Percentiles rank a stretch among this genome's conserved stretches.
Evolutionary conservation across 2,329 filamentous ascomycete genomes (phyloP).

Genomic region (Emergomyces africanus): DNA sequence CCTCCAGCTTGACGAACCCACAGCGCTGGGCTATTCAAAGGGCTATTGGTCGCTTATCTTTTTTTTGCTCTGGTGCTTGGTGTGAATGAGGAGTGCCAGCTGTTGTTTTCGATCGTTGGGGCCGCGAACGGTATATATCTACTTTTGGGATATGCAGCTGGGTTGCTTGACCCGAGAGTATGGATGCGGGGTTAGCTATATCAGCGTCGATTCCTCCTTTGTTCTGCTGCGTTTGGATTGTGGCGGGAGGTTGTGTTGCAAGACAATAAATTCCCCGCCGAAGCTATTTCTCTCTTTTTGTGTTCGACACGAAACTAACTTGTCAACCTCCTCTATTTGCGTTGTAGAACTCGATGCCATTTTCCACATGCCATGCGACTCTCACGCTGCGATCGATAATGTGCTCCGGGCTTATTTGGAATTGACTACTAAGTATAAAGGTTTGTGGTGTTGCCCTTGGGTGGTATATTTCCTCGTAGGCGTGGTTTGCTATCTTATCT

Average conservation of each 20-base stretch:
- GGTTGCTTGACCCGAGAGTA: not conserved
- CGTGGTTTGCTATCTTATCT: not conserved
- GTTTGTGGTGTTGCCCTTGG: conserved; percentile 24
- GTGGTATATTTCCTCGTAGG: not conserved
- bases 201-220: not conserved
- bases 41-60: conserved; percentile 19
- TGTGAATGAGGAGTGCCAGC: not conserved
- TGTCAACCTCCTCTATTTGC: conserved; percentile 2
- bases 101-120: not conserved
- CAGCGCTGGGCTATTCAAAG: conserved; percentile 25
- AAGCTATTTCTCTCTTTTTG: not conserved
- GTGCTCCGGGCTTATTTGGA: conserved; percentile 71
- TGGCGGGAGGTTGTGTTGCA: too few species aligned
- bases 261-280: too few species aligned
- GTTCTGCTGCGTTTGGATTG: not conserved
- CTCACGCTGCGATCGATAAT: conserved; percentile 65
- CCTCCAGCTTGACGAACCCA: conserved; percentile 19
- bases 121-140: not conserved
- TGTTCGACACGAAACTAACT: not conserved
- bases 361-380: conserved; percentile 45
- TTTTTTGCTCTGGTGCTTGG: too few species aligned
- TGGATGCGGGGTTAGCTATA: not conserved
- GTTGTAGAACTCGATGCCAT: conserved; percentile 53
- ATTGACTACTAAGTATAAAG: conserved; percentile 60
- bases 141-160: too few species aligned